phyloP scores from a whole-genome alignment of 2,329 filamentous ascomycete genomes.

The Penicillium sp. region DNA sequence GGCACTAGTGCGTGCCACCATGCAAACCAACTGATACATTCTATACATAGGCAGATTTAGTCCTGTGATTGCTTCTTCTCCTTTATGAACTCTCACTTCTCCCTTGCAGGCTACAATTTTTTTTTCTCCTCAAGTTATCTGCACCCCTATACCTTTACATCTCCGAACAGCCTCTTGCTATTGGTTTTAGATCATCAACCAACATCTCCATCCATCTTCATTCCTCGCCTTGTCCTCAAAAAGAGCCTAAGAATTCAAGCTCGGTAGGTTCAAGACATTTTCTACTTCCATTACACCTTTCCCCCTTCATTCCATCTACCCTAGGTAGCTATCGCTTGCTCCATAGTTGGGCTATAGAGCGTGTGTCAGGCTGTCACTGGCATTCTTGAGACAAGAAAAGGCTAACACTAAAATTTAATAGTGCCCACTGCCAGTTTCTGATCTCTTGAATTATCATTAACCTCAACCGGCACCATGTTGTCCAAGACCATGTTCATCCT shows the following conservation, averaged over 20 bases:
- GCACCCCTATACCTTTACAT: neutral
- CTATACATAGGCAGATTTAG: slow-evolving; percentile 11
- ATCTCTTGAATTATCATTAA: slow-evolving; percentile 8
- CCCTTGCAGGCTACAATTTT: slow-evolving; percentile 5
- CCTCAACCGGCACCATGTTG: slow-evolving; percentile 22
- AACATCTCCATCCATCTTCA: neutral
- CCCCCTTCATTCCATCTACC: slow-evolving; percentile 19
- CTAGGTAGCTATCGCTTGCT: neutral
- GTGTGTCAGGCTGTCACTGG: neutral
- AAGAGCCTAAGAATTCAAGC: neutral
- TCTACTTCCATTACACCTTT: neutral
- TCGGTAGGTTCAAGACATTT: slow-evolving; percentile 13
- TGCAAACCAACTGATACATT: slow-evolving; percentile 8
- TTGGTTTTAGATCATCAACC: neutral
- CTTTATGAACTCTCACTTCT: slow-evolving; percentile 7
- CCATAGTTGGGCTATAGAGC: neutral
- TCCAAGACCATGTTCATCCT: slow-evolving; percentile 33
- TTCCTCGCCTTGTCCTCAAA: slow-evolving; percentile 6
- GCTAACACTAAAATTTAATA: neutral
- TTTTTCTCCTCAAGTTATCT: neutral
- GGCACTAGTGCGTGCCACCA: slow-evolving; percentile 11
- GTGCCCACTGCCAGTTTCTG: neutral
- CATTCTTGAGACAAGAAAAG: neutral
- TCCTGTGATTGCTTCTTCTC: slow-evolving; percentile 15
- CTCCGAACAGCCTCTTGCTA: slow-evolving; percentile 1